Base-by-base conservation (phyloP, 208 protist species). In the Wallacemonas sp. region DNA sequence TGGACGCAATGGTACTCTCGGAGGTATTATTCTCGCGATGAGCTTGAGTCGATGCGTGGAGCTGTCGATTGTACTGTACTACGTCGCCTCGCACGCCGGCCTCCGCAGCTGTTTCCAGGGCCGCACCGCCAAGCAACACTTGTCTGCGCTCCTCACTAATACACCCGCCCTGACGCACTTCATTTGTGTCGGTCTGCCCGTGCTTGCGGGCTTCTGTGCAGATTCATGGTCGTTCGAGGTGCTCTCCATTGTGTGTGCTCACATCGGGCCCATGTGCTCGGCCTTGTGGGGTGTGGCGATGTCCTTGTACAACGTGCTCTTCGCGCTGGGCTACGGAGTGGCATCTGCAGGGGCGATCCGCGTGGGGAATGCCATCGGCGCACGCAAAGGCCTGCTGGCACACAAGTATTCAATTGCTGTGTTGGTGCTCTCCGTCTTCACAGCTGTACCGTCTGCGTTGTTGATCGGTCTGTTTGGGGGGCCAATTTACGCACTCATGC, bases 161-260 rank as follows among this genome's bases (percentile, higher is more conserved):
- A 19, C 30, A 2, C 58, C 47, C 51, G 51, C 51, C 12, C 30
- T 77, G 44, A 22, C 39, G 55, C 11, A 42, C 14, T 82, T 78
- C 36, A n/a, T 66, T 4, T 30, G 63, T 19, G 47, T 68, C 8
- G 71, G 62, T n/a, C 15, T 75, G 15, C 76, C 70, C 28, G 30
- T 72, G 2, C 36, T 82, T 2, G 63, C 41, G 0, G 70, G 66
- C n/a, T 69, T 61, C 60, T 62, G 59, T 47, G 76, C 76, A 1
- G 70, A 82, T 42, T 64, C 65, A n/a, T 82, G 76, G 76, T 41
- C 26, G 21, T 74, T 82, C 51, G 75, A 82, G 53, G 49, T 71
- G 17, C 46, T 82, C 3, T 49, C 36, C 17, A 42, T 78, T 38
- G 38, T 67, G 5, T 67, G 66, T 11, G 70, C 76, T 14, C 39